Evolutionary conservation across 2,329 filamentous ascomycete species (phyloP).

Genomic region (Xylaria sp.): DNA sequence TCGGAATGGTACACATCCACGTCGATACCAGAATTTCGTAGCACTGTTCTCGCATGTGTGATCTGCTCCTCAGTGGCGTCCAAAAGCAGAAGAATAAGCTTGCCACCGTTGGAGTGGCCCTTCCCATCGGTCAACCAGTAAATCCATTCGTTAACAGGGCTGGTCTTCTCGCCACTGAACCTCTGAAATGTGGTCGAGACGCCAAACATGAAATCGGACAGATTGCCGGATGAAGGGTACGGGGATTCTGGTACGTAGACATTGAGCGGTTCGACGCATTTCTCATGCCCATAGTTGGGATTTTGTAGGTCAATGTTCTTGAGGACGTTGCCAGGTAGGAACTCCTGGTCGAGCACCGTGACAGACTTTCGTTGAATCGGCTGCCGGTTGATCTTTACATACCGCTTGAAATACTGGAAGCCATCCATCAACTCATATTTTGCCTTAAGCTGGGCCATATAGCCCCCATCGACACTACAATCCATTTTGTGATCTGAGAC

Average conservation of each 20-base stretch:
- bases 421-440: slow-evolving; percentile 60
- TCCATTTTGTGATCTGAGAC: slow-evolving; percentile 55
- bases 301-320: slow-evolving; percentile 60
- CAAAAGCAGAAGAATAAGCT: slow-evolving; percentile 64
- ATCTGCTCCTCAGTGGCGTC: slow-evolving; percentile 64
- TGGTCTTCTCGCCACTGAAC: slow-evolving; percentile 62
- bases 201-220: slow-evolving; percentile 68
- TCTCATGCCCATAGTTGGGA: slow-evolving; percentile 53
- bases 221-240: slow-evolving; percentile 61
- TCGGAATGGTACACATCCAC: slow-evolving; percentile 67
- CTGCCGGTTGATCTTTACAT: slow-evolving; percentile 62
- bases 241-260: slow-evolving; percentile 63
- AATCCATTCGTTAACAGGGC: slow-evolving; percentile 67
- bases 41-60: slow-evolving; percentile 58
- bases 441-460: slow-evolving; percentile 57
- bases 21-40: slow-evolving; percentile 63
- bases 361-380: slow-evolving; percentile 61
- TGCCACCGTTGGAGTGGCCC: slow-evolving; percentile 66
- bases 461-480: slow-evolving; percentile 60
- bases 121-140: slow-evolving; percentile 69
- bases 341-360: slow-evolving; percentile 60
- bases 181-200: slow-evolving; percentile 68
- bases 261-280: slow-evolving; percentile 61
- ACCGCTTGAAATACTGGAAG: slow-evolving; percentile 67
- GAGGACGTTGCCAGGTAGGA: slow-evolving; percentile 57